Percentiles rank a stretch among this genome's conserved stretches.
These are phyloP conservation scores for Didymellaceae sp. DNA, from an alignment of 2,329 filamentous ascomycete species.

Conservation along the genomic window DNA sequence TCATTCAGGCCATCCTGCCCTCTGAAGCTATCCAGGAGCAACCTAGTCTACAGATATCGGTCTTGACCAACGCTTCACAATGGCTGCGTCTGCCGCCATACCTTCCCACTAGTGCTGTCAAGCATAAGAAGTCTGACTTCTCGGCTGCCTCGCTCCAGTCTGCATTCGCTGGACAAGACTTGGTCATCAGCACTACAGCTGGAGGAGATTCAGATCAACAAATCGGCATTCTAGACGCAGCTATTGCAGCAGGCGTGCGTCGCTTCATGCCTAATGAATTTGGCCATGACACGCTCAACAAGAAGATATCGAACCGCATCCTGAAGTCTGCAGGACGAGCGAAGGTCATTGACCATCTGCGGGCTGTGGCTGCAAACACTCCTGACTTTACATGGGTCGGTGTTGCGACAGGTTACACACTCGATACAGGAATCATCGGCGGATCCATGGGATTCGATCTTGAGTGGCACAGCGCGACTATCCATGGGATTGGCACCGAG, in stretches of 20 bases:
- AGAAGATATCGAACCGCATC: conserved; percentile 36
- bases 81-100: conserved; percentile 27
- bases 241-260: conserved; percentile 48
- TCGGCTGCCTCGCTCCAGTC: conserved; percentile 36
- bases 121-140: conserved; percentile 40
- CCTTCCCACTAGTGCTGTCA: conserved; percentile 13
- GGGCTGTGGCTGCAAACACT: conserved; percentile 11
- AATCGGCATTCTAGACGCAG: conserved; percentile 49
- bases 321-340: conserved; percentile 38
- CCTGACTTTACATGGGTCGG: conserved; percentile 43
- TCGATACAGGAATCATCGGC: conserved; percentile 41
- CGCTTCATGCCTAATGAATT: conserved; percentile 54
- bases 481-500: conserved; percentile 47
- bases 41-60: conserved; percentile 22
- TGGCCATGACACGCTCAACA: conserved; percentile 45
- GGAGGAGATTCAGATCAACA: conserved; percentile 36
- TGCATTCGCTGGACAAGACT: conserved; percentile 47
- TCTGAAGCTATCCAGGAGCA: not conserved
- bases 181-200: conserved; percentile 45
- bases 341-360: conserved; percentile 41
- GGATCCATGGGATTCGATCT: conserved; percentile 49
- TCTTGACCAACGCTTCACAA: conserved; percentile 37
- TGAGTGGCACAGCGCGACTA: conserved; percentile 49
- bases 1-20: conserved; percentile 32
- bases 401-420: conserved; percentile 43